Conservation (phyloP, 164 flowering plant genomes). For the Berberis vulgaris region DNA sequence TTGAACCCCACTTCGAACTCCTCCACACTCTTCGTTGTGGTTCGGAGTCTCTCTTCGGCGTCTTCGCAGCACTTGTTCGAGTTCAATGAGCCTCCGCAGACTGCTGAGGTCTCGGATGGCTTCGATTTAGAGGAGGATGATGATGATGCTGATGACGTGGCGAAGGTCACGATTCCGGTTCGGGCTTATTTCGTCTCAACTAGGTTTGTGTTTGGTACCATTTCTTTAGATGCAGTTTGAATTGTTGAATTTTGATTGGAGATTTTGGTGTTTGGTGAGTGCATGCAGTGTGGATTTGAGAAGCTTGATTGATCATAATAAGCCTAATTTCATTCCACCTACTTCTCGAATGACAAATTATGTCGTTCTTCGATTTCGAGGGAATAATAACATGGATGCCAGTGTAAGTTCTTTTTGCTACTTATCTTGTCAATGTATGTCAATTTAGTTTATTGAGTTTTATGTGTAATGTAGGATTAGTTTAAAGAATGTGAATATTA, state of each 20-base stretch:
- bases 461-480: no score
- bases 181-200: neutral
- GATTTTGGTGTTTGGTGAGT: neutral
- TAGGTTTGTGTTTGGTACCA: neutral
- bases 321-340: slow-evolving; percentile 62
- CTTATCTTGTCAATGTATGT: neutral
- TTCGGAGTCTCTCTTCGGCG: neutral
- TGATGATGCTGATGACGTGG: neutral
- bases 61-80: neutral
- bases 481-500: neutral
- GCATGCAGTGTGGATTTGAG: slow-evolving; percentile 71
- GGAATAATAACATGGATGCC: slow-evolving; percentile 24
- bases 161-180: neutral
- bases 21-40: neutral
- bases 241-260: neutral
- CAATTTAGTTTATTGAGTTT: no score
- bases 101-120: neutral
- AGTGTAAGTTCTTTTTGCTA: slow-evolving; percentile 17
- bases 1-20: neutral
- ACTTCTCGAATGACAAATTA: slow-evolving; percentile 82
- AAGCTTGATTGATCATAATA: slow-evolving; percentile 66
- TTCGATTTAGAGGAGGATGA: neutral
- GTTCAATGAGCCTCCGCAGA: neutral
- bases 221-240: neutral
- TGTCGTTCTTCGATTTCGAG: slow-evolving; percentile 51